Conservation (phyloP, 1,284 basidiomycete species). For the Takashimella tepidaria region DNA sequence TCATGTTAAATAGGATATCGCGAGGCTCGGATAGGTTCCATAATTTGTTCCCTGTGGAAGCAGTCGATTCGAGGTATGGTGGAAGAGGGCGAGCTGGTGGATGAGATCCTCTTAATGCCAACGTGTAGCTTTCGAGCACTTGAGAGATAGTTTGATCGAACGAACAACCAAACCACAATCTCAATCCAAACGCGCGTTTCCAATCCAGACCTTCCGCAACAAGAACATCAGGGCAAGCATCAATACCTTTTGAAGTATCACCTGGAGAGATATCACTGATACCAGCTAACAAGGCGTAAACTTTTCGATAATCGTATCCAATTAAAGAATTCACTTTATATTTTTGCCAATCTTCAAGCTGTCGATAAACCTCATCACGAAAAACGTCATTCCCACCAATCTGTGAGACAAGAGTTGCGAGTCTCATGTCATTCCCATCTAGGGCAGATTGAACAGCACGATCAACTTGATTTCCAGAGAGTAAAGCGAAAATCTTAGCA, state of each 20-base stretch:
- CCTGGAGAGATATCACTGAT: conserved; percentile 63
- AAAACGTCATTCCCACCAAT: conserved; percentile 74
- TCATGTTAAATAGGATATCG: conserved; percentile 78
- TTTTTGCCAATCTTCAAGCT: conserved; percentile 78
- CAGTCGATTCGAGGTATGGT: conserved; percentile 58
- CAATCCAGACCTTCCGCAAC: conserved; percentile 84
- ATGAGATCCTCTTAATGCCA: conserved; percentile 48
- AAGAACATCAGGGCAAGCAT: conserved; percentile 60
- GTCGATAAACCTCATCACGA: conserved; percentile 66
- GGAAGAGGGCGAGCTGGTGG: conserved; percentile 61
- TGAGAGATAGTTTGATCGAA: conserved; percentile 68
- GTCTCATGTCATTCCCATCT: conserved; percentile 71
- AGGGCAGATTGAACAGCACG: conserved; percentile 73
- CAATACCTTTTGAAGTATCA: conserved; percentile 52
- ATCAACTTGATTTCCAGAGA: conserved; percentile 83
- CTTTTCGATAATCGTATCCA: conserved; percentile 62
- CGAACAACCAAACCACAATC: conserved; percentile 80
- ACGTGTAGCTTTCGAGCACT: conserved; percentile 65
- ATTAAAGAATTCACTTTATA: conserved; percentile 71
- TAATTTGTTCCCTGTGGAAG: conserved; percentile 39
- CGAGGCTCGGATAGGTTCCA: conserved; percentile 37
- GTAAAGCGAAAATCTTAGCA: conserved; percentile 64
- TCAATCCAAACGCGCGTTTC: conserved; percentile 88
- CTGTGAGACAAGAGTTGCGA: conserved; percentile 90
- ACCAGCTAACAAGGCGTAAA: conserved; percentile 84